Evolutionary conservation across 2,329 filamentous ascomycete species (phyloP), one percentile per base, ranked within the genome.

Genomic region (Curvularia hawaiiensis): DNA sequence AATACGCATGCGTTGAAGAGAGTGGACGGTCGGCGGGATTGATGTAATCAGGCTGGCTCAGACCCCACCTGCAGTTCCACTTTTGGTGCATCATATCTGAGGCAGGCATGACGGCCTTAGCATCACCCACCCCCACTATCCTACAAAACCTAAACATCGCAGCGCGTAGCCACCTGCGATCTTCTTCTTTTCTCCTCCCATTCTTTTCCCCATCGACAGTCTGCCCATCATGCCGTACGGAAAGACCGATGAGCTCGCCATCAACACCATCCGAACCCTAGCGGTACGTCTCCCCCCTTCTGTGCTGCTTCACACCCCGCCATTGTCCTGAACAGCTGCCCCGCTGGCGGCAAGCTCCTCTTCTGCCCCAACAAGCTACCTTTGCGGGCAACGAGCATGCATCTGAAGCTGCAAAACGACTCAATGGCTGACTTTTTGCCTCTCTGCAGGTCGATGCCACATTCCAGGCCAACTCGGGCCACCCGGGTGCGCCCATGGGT

Each of bases 401-500:
- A 12, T 52, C 30, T 11, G 12, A 41, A 30, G 3, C 26, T 16
- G 7, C 24, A 2, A 30, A 20, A 18, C 31, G 30, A 20, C 30
- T 62, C 68, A 75, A 75, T 69, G 67, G 68, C 74, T 77, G 64
- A 77, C 54, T 60, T 50, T 52, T 50, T 52, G 43, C 57, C 39
- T 46, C 54, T 60, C 53, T 56, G 69, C 78, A 99, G 95, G 91
- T 92, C 84, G 95, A 99, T 97, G 95, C 94, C 79, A 97, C 93
- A 76, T 88, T 89, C 81, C 85, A 90, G 79, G 92, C 94, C 79
- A 98, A 98, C 87, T 97, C 94, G 67, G 95, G 95, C 78, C 95
- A 99, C 84, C 95, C 95, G 75, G 95, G 95, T 85, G 95, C 95
- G 79, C 95, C 95, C 75, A 99, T 99, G 95, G 88, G 87, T 77